These are phyloP conservation scores for Infundibulicybe gibba DNA, from an alignment of 768 basidiomycete species.

Conservation along the genomic window DNA sequence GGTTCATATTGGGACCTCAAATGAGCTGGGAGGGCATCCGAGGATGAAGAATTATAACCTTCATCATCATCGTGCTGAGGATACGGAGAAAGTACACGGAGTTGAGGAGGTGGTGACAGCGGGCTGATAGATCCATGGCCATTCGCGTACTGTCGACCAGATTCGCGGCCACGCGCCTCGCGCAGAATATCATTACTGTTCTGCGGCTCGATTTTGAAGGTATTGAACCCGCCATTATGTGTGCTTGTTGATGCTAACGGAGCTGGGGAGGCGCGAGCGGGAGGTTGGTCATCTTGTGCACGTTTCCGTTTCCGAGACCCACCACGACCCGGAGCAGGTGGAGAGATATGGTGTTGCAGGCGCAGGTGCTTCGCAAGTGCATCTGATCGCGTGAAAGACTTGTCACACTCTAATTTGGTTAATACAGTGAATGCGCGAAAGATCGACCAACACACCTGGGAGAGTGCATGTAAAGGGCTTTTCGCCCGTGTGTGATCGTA, in stretches of 20 bases:
- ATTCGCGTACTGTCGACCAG: conserved; percentile 9
- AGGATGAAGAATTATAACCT: conserved; percentile 28
- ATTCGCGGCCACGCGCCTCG: conserved; percentile 15
- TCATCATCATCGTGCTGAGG: conserved; percentile 29
- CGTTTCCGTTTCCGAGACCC: conserved; percentile 72
- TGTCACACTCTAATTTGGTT: conserved; percentile 74
- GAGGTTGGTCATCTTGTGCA: conserved; percentile 32
- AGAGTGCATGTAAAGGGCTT: conserved; percentile 84
- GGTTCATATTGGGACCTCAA: conserved; percentile 50
- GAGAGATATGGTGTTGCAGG: conserved; percentile 76
- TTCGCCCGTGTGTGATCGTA: conserved; percentile 91
- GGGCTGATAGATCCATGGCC: conserved; percentile 14
- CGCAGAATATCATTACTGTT: conserved; percentile 34
- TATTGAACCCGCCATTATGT: conserved; percentile 41
- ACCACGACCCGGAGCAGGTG: conserved; percentile 70
- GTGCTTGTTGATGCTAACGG: conserved; percentile 15
- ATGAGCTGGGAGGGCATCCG: conserved; percentile 52
- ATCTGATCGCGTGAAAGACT: conserved; percentile 92
- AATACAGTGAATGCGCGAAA: not conserved
- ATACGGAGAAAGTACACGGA: conserved; percentile 9
- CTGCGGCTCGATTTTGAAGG: conserved; percentile 59
- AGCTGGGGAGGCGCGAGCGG: conserved; percentile 16
- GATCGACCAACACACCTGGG: conserved; percentile 52
- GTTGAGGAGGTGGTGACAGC: conserved; percentile 4
- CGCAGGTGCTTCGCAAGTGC: conserved; percentile 92